A percentile compares a stretch with the other conserved stretches of the same genome.
These are phyloP conservation scores for Podaxis mareebaensis DNA, from an alignment of 768 basidiomycete species.

Conservation along the genomic window DNA sequence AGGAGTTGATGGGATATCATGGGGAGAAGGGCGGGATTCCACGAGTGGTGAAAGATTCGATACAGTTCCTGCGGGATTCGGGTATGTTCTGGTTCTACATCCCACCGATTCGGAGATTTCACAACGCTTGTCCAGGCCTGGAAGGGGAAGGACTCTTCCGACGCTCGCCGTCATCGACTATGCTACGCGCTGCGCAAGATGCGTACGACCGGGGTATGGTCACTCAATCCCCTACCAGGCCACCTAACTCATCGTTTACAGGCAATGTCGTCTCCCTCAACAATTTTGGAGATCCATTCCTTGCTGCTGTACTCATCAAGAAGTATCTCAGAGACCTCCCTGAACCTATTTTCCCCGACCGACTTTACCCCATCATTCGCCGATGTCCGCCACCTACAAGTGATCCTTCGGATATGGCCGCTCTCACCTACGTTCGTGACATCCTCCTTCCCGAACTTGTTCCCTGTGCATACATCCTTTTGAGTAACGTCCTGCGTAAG, in stretches of 20 bases:
- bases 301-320: conserved; percentile 85
- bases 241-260: conserved; percentile 25
- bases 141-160: conserved; percentile 81
- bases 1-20: conserved; percentile 80
- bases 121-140: conserved; percentile 44
- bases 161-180: conserved; percentile 70
- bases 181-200: conserved; percentile 74
- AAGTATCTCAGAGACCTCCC: conserved; percentile 84
- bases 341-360: conserved; percentile 74
- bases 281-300: conserved; percentile 75
- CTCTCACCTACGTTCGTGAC: conserved; percentile 68
- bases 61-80: conserved; percentile 66
- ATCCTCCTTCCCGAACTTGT: conserved; percentile 65
- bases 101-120: background rate
- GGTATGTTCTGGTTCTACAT: conserved; percentile 31
- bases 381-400: conserved; percentile 63
- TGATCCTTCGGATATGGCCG: conserved; percentile 56
- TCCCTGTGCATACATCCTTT: conserved; percentile 70
- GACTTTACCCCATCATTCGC: conserved; percentile 61
- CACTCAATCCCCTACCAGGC: background rate
- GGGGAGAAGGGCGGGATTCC: conserved; percentile 86
- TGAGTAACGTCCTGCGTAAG: conserved; percentile 70
- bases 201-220: conserved; percentile 80
- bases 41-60: conserved; percentile 74
- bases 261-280: conserved; percentile 78